phyloP scores from a whole-genome alignment of 1,284 basidiomycete genomes.

The Takashimella koratensis region DNA sequence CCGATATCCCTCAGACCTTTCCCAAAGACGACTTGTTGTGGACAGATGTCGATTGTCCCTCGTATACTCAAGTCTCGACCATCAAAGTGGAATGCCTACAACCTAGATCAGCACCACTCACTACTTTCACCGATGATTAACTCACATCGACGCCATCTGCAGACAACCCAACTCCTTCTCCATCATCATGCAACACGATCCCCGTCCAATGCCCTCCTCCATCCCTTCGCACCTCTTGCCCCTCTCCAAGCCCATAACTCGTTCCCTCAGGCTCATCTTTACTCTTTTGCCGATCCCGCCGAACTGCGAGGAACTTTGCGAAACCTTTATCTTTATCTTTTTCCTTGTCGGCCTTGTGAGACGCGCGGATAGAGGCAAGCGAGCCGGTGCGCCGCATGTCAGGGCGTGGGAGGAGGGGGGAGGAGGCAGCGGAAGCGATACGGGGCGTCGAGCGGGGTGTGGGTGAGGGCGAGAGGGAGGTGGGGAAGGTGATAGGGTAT shows the following conservation, averaged over 20 bases:
- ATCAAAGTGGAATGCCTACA: slow-evolving; percentile 26
- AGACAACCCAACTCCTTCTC: slow-evolving; percentile 29
- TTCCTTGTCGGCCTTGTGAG: slow-evolving; percentile 1
- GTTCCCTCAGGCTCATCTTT: slow-evolving; percentile 8
- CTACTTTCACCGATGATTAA: too few relatives aligned
- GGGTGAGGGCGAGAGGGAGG: neutral
- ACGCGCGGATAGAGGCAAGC: slow-evolving; percentile 6
- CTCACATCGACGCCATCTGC: slow-evolving; percentile 32
- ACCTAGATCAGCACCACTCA: slow-evolving; percentile 34
- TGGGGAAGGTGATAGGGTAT: slow-evolving; percentile 33
- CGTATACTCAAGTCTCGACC: slow-evolving; percentile 23
- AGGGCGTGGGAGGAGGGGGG: slow-evolving; percentile 2
- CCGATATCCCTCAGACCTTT: slow-evolving; percentile 17
- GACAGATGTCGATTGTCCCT: slow-evolving; percentile 13
- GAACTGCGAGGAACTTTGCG: slow-evolving; percentile 34
- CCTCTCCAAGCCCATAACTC: slow-evolving; percentile 27
- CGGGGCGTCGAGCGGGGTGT: slow-evolving; percentile 3
- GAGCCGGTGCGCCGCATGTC: slow-evolving; percentile 7
- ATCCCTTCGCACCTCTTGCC: slow-evolving; percentile 35
- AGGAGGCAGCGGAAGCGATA: neutral
- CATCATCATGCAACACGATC: slow-evolving; percentile 22
- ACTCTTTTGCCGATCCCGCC: slow-evolving; percentile 14
- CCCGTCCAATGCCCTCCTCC: slow-evolving; percentile 35
- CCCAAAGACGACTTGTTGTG: slow-evolving; percentile 12
- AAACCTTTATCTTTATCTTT: slow-evolving; percentile 26